A percentile compares a stretch with the other conserved stretches of the same genome.
Evolutionary conservation across 257 asterid species (phyloP).

Genomic region (Gentiana dahurica): DNA sequence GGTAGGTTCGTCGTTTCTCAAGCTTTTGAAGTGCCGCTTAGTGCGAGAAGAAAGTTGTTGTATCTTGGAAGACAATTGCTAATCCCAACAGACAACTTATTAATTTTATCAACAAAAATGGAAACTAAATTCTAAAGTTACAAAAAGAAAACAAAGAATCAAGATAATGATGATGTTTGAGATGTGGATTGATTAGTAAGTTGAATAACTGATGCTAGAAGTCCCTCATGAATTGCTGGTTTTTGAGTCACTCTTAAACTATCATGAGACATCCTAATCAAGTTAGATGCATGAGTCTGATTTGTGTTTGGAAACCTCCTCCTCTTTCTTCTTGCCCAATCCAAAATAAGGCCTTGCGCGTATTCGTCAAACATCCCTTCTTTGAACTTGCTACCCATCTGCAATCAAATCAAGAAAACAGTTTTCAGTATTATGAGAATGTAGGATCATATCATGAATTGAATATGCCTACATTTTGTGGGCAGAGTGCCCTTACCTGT

Average conservation of each 20-base stretch:
- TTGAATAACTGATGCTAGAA: constrained; percentile 24
- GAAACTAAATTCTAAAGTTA: no score
- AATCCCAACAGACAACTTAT: no score
- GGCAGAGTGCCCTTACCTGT: constrained; percentile 24
- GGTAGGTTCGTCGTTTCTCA: no score
- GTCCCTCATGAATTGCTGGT: constrained; percentile 13
- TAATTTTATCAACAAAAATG: no score
- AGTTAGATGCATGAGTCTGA: neutral
- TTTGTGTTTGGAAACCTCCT: constrained; percentile 3
- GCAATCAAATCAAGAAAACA: constrained; percentile 3
- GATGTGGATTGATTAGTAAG: constrained; percentile 13
- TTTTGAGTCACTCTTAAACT: constrained; percentile 22
- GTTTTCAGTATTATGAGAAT: no score
- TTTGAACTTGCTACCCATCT: constrained; percentile 81
- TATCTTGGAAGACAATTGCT: no score
- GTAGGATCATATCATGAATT: no score
- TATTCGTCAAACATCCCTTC: constrained; percentile 34
- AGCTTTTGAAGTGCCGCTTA: no score
- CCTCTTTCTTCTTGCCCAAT: constrained; percentile 24
- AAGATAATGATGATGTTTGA: no score
- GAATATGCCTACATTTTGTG: neutral
- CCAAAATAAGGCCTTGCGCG: constrained; percentile 8
- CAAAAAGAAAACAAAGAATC: no score
- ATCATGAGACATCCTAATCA: constrained; percentile 19
- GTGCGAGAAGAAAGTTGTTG: no score